phyloP scores from a whole-genome alignment of 306 rosid genomes.

The Rubus parviflorus region DNA sequence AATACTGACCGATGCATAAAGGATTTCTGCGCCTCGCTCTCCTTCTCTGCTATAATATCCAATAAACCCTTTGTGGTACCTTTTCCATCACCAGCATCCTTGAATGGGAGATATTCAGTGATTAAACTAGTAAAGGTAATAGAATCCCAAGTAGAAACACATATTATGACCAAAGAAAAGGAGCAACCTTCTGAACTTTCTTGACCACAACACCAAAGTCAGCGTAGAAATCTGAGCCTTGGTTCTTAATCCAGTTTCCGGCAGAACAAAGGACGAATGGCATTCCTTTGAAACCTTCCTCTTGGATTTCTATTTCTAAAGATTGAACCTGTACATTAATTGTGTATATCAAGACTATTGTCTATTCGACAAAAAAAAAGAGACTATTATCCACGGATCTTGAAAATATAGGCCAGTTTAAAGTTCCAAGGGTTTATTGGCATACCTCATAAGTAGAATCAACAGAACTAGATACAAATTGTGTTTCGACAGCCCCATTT shows the following conservation, averaged over 20 bases:
- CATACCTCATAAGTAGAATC: conserved; percentile 59
- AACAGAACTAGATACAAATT: conserved; percentile 42
- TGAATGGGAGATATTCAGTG: conserved; percentile 32
- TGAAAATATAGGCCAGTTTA: conserved; percentile 21
- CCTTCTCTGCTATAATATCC: conserved; percentile 71
- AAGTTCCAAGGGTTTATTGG: conserved; percentile 24
- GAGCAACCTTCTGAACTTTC: conserved; percentile 67
- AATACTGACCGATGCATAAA: conserved; percentile 89
- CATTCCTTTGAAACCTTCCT: conserved; percentile 68
- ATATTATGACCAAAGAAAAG: conserved; percentile 25
- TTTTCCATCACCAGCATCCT: conserved; percentile 72
- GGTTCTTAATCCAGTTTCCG: conserved; percentile 86
- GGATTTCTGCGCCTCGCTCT: conserved; percentile 91
- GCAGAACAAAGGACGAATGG: conserved; percentile 69
- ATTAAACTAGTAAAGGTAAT: conserved; percentile 27
- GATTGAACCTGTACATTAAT: conserved; percentile 66
- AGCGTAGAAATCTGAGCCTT: conserved; percentile 73
- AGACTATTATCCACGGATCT: conserved; percentile 24
- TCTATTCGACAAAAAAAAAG: neutral
- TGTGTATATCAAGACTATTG: conserved; percentile 26
- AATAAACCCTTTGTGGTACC: conserved; percentile 82
- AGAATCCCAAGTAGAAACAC: conserved; percentile 21
- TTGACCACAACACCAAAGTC: conserved; percentile 52
- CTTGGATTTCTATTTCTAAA: conserved; percentile 66
- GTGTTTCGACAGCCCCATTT: conserved; percentile 62